These are phyloP conservation scores for Penicillium riverlandense DNA, from an alignment of 495 filamentous ascomycete genomes.

Conservation along the genomic window DNA sequence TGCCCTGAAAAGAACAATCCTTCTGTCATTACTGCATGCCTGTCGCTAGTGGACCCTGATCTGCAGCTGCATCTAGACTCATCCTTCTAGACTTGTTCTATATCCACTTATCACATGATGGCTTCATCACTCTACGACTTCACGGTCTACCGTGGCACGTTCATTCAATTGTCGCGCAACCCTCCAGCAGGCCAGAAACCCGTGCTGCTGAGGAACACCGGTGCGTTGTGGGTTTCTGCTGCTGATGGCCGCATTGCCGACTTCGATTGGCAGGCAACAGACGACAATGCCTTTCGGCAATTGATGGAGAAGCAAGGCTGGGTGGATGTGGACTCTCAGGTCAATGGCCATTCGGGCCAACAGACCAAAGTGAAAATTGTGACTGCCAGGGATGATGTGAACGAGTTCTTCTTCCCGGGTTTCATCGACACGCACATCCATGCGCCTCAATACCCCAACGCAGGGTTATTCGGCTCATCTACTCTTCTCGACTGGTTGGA, in stretches of 20 bases:
- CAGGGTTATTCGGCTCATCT: slow-evolving; percentile 80
- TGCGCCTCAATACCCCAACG: slow-evolving; percentile 86
- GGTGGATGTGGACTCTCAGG: slow-evolving; percentile 4
- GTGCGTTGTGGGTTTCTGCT: slow-evolving; percentile 56
- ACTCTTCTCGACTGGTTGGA: slow-evolving; percentile 86
- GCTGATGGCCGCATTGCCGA: slow-evolving; percentile 51
- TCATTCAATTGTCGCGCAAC: slow-evolving; percentile 20
- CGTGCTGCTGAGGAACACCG: slow-evolving; percentile 30
- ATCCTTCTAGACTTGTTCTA: not conserved
- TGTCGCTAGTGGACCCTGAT: not conserved
- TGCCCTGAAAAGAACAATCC: too few relatives aligned
- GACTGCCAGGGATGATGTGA: slow-evolving; percentile 20
- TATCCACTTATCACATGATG: not conserved
- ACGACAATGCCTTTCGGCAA: slow-evolving; percentile 24
- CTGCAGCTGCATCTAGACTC: not conserved
- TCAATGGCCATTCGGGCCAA: not conserved
- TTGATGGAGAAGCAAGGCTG: slow-evolving; percentile 38
- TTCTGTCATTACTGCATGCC: not conserved
- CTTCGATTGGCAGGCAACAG: slow-evolving; percentile 20
- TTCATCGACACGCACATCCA: slow-evolving; percentile 95
- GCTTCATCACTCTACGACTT: slow-evolving; percentile 2
- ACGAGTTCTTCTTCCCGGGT: slow-evolving; percentile 81
- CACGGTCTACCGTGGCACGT: slow-evolving; percentile 35
- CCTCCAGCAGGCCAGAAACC: slow-evolving; percentile 3
- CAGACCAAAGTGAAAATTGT: slow-evolving; percentile 13